Base-by-base conservation (phyloP, 768 basidiomycete species). In the Pilatotrama ljubarskyi region DNA sequence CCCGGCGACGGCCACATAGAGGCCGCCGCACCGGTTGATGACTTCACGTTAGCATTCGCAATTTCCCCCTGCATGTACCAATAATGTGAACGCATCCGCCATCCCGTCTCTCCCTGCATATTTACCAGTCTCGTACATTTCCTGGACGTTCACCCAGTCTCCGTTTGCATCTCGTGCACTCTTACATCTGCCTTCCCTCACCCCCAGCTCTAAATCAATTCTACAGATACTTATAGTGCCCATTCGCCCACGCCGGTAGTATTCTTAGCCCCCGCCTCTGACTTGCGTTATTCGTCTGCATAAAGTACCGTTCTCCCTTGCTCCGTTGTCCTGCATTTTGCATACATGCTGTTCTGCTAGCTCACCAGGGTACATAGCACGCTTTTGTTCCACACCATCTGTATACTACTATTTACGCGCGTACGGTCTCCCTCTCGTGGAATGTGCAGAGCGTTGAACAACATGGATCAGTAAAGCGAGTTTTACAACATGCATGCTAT, bases 1-100 rank as follows among this genome's bases (percentile, higher is more conserved):
- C 46, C 64, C 70, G 57, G 57, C 68, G 46, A 48, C 62, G 36
- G 64, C 66, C 64, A 66, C 68, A 53, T 81, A 81, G 80, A 82
- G 73, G 77, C 78, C 70, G 71, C 65, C 75, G 77, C 71, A 78
- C 76, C 66, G 72, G 76, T 64, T 79, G 73, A 77, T 64, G 55
- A 62, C 50, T 41, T 49, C 59, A 55, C 43, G 47, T 54, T 46
- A 26, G 56, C 61, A 59, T 2, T 51, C 55, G 51, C 55, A 64
- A 26, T 63, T 22, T 29, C 36, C 50, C 56, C 40, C 40, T 57
- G 65, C 69, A 67, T 67, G 65, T 69, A 67, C 66, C 63, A 65
- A 66, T 65, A 66, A 67, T 66, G 62, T 70, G 64, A 65, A 64
- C 66, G 29, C 49, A 32, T 41, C 51, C 55, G 57, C 32, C 47